Conservation (phyloP, 768 basidiomycete species). For the Collybia sp. region DNA sequence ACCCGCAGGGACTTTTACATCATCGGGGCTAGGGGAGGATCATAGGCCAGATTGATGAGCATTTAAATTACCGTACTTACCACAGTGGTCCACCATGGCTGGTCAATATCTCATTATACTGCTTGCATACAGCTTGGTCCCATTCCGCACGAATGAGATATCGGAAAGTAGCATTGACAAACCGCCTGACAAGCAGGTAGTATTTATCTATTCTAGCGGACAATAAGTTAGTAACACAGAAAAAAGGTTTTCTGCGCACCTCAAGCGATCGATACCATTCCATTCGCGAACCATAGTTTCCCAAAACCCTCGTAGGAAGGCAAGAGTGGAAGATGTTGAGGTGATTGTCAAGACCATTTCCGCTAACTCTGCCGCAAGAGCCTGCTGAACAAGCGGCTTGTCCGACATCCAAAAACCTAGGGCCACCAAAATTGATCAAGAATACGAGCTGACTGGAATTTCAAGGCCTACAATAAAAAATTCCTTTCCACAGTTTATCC, state of each 20-base stretch:
- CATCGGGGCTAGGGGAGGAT: conserved; percentile 47
- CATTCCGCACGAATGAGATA: conserved; percentile 71
- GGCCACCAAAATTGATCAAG: background rate
- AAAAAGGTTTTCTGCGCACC: conserved; percentile 43
- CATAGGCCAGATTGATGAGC: background rate
- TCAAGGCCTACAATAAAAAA: conserved; percentile 78
- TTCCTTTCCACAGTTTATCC: conserved; percentile 94
- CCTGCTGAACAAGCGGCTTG: conserved; percentile 94
- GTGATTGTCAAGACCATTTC: conserved; percentile 72
- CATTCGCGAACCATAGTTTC: conserved; percentile 86
- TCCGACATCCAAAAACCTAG: conserved; percentile 99
- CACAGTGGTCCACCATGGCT: conserved; percentile 76
- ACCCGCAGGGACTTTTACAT: conserved; percentile 70
- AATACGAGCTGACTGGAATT: background rate
- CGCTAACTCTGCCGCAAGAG: conserved; percentile 80
- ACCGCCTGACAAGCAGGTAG: conserved; percentile 90
- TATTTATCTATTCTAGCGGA: conserved; percentile 87
- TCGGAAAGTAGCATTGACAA: conserved; percentile 81
- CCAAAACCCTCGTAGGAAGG: conserved; percentile 91
- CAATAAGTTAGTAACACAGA: conserved; percentile 6
- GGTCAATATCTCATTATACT: conserved; percentile 68
- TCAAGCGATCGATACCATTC: conserved; percentile 84
- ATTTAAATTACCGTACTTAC: conserved; percentile 34
- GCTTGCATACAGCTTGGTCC: conserved; percentile 47
- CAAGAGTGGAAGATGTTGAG: conserved; percentile 51